Base-by-base conservation (phyloP, 805 yeast genomes). In the Wickerhamiella parazyma region DNA sequence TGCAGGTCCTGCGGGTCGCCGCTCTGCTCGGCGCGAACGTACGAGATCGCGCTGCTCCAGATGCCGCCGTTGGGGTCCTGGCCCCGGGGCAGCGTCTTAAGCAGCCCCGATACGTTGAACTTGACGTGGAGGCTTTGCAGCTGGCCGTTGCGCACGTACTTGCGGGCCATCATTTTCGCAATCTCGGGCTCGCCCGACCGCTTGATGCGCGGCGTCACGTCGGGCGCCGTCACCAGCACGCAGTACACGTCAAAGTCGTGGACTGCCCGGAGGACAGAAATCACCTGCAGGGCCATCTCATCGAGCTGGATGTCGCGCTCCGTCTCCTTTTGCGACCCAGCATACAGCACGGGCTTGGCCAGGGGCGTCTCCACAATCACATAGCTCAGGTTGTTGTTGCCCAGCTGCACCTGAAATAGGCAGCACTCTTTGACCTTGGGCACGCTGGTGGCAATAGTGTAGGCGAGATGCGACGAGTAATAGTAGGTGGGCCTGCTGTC, bases 171-270 rank as follows among this genome's bases (percentile, higher is more conserved):
- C 80, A 77, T 83, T 52, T 87, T 91, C 0, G 97, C 97, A 49
- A 91, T 80, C 53, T 91, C 97, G 17, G 84, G 69, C 7, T 95
- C 79, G 18, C 95, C 95, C 59, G 83, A 76, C 51, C 91, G 67
- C 55, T 76, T 67, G 25, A 93, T 79, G 55, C 94, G 73, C 3
- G 98, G 95, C 20, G 91, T 65, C 0, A 86, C 69, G 46, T 83
- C 83, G 19, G 82, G 79, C 20, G 84, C 80, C 1, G 89, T 80
- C 2, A 87, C 78, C 48, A 85, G 56, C 2, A 87, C 78, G 59
- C 95, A 86, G 56, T 79, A 81, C 1, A 87, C 75, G 25, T 91
- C 70, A 39, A 91, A 77, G 46, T 72, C 72, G 56, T 91, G 96
- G 51, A 67, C 70, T 51, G 69, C 67, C 42, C 66, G 69, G 37